Base-by-base conservation (phyloP, 768 basidiomycete species). In the Thelephora ganbajun region DNA sequence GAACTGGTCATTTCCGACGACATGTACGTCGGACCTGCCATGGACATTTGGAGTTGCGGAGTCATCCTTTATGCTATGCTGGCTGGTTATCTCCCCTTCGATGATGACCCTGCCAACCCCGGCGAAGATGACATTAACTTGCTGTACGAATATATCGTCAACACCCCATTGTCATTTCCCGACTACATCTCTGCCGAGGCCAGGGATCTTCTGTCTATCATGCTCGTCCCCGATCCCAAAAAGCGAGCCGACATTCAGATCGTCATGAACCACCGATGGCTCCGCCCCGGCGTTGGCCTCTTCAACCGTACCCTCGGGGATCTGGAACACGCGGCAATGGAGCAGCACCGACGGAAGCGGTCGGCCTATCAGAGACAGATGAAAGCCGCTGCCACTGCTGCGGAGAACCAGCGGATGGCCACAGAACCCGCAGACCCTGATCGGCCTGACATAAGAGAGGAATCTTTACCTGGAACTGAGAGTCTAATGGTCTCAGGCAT, bases 91-190 rank as follows among this genome's bases (percentile, higher is more conserved):
- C 82, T 96, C n/a, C 96, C 96, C 19, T 99, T 97, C 65, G 96
- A 98, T 65, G 96, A 98, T 63, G 96, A 99, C 64, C 96, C 96
- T 1, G 84, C 82, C 23, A 99, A 98, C 62, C 96, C 96, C 3
- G 96, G 98, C 48, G 96, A 94, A 50, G 94, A 99, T 69, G 98
- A 99, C 68, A 99, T 98, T 70, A 98, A 98, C 60, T 76, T 98
- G 5, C 68, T 99, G 43, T 98, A 99, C 78, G 90, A 87, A 62
- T 98, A 99, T 67, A 99, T 99, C 65, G 84, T 98, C 66, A 92
- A 83, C 69, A 99, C 96, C 1, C 86, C 87, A 9, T 79, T 98
- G 51, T 86, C 89, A 19, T 97, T 98, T 70, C 94, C 93, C n/a
- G 89, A 94, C 42, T 94, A 94, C 63, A 79, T 97, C 56, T 87